These are phyloP conservation scores for Buxus sempervirens DNA, from an alignment of 164 flowering plant species.

Conservation along the genomic window DNA sequence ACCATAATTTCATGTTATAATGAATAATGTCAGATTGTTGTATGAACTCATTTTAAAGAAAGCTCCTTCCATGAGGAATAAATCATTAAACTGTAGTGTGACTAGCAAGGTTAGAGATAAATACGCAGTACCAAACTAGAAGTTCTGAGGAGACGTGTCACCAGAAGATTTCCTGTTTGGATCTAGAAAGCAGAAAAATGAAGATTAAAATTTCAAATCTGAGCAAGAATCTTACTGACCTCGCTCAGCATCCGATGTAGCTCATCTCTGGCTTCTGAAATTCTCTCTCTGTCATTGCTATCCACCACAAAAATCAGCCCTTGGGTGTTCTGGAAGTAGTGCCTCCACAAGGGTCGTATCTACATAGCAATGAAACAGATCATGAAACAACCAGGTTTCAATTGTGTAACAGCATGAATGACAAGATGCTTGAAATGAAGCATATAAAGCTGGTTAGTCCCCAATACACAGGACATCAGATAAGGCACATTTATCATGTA, in stretches of 20 bases:
- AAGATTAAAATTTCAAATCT: neutral
- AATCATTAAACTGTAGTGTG: too few species aligned
- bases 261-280: slow-evolving; percentile 44
- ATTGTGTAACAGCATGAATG: neutral
- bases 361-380: slow-evolving; percentile 9
- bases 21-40: too few species aligned
- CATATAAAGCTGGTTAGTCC: neutral
- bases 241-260: slow-evolving; percentile 43
- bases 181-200: neutral
- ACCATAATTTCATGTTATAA: too few species aligned
- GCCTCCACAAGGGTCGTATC: slow-evolving; percentile 59
- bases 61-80: too few species aligned
- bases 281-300: slow-evolving; percentile 48
- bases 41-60: too few species aligned
- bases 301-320: slow-evolving; percentile 57
- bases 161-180: too few species aligned
- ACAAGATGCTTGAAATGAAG: neutral
- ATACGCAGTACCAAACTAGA: too few species aligned
- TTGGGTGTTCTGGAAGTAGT: slow-evolving; percentile 46
- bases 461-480: neutral
- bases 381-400: neutral
- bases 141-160: too few species aligned
- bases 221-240: slow-evolving; percentile 26
- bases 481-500: too few species aligned
- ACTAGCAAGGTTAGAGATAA: too few species aligned